phyloP scores from a whole-genome alignment of 495 filamentous ascomycete genomes.

The Tetracladium marchalianum region DNA sequence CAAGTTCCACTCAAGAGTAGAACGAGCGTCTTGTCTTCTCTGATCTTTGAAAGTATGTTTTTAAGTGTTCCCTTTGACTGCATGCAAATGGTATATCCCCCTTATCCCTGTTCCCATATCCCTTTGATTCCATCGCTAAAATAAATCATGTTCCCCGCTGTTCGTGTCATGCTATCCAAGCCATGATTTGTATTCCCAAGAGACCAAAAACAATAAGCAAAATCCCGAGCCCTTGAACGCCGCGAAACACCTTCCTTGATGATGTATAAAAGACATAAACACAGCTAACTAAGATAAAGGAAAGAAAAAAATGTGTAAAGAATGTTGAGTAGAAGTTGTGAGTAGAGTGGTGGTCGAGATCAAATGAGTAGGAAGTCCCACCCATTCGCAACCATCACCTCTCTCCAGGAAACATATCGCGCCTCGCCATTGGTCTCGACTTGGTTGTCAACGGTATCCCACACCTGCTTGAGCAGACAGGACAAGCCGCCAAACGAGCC shows the following conservation, averaged over 20 bases:
- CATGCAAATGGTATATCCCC: too few species aligned
- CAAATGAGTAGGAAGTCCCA: conserved; percentile 86
- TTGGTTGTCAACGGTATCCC: conserved; percentile 57
- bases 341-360: conserved; percentile 3
- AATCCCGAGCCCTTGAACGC: not conserved
- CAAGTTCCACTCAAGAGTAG: too few species aligned
- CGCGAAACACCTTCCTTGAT: not conserved
- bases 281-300: too few species aligned
- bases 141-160: not conserved
- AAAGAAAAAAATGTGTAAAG: not conserved
- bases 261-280: too few species aligned
- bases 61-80: too few species aligned
- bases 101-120: too few species aligned
- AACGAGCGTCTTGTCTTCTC: too few species aligned
- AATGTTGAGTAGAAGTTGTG: not conserved
- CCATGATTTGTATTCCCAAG: not conserved
- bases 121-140: not conserved
- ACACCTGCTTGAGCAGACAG: conserved; percentile 70
- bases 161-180: not conserved
- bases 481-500: conserved; percentile 82
- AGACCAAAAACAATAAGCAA: too few species aligned
- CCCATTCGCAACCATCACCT: conserved; percentile 82
- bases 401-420: conserved; percentile 81
- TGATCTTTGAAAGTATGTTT: too few species aligned
- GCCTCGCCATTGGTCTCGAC: conserved; percentile 33